These are phyloP conservation scores for Asterionellopsis glacialis DNA, from an alignment of 108 stramenopile genomes.

Conservation along the genomic window DNA sequence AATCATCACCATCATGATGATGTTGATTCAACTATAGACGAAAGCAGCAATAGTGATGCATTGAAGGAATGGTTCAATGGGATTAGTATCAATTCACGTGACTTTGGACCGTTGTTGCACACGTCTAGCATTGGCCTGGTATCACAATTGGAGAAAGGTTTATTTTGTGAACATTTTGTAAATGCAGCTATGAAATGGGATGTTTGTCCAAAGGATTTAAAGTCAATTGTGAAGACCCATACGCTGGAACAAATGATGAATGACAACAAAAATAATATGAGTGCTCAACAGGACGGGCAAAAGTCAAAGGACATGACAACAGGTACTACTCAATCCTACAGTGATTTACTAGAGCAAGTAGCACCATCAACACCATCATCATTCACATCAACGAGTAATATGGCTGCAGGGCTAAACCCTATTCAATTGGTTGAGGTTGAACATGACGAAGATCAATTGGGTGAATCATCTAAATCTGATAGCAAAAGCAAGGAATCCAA, in stretches of 20 bases:
- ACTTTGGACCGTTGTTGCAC: conserved; percentile 72
- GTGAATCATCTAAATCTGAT: too few species aligned
- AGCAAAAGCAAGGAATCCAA: too few species aligned
- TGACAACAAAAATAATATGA: not conserved
- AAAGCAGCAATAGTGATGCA: not conserved
- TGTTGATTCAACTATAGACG: conserved; percentile 20
- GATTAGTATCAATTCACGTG: conserved; percentile 54
- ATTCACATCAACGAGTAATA: not conserved
- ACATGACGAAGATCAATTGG: too few species aligned
- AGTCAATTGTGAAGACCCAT: conserved; percentile 26
- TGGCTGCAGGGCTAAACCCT: not conserved
- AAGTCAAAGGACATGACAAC: too few species aligned
- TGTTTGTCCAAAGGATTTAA: conserved; percentile 72
- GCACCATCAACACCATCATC: too few species aligned
- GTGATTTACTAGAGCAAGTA: not conserved
- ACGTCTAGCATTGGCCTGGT: conserved; percentile 43
- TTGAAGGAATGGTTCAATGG: conserved; percentile 40
- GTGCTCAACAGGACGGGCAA: not conserved
- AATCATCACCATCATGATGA: conserved; percentile 1
- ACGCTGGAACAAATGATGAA: conserved; percentile 1
- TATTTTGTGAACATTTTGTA: conserved; percentile 74
- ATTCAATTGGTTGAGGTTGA: not conserved
- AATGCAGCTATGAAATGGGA: conserved; percentile 60
- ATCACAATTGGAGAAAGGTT: conserved; percentile 30
- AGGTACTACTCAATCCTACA: not conserved